Evolutionary conservation across 78 protist species (phyloP).

Genomic region (Dictyostelium firmibasis): DNA sequence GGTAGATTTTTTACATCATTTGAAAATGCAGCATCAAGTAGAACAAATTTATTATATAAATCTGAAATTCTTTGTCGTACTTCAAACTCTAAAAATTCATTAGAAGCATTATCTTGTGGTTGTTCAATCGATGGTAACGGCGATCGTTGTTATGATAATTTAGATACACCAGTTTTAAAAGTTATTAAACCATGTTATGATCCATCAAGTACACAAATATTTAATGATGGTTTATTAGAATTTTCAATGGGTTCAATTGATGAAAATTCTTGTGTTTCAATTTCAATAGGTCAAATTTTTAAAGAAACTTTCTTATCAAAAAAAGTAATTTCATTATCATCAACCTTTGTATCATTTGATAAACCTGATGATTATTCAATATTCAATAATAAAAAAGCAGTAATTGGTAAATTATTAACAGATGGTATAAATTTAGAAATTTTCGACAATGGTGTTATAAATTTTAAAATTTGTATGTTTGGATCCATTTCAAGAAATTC

Average conservation of each 20-base stretch:
- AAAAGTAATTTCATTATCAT: background rate
- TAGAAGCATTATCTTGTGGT: slow-evolving; percentile 14
- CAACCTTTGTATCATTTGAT: slow-evolving; percentile 19
- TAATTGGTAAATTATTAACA: slow-evolving; percentile 5
- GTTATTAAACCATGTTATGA: slow-evolving; percentile 37
- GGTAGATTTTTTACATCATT: background rate
- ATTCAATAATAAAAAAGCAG: slow-evolving; percentile 1
- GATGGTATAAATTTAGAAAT: slow-evolving; percentile 32
- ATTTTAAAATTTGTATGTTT: slow-evolving; percentile 5
- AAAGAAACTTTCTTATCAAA: slow-evolving; percentile 15
- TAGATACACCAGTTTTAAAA: background rate
- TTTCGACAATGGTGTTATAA: background rate
- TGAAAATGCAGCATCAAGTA: background rate
- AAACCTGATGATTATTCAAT: slow-evolving; percentile 36
- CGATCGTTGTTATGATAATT: background rate
- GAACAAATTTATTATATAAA: background rate
- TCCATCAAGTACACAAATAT: background rate
- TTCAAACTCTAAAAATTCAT: background rate
- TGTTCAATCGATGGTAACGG: background rate
- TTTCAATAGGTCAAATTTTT: slow-evolving; percentile 11
- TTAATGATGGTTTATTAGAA: background rate
- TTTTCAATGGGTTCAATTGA: background rate
- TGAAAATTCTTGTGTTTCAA: background rate
- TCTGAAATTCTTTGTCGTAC: slow-evolving; percentile 34
- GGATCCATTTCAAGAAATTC: background rate